These are phyloP conservation scores for Osmozyma mogii DNA, from an alignment of 805 yeast genomes.

Conservation along the genomic window DNA sequence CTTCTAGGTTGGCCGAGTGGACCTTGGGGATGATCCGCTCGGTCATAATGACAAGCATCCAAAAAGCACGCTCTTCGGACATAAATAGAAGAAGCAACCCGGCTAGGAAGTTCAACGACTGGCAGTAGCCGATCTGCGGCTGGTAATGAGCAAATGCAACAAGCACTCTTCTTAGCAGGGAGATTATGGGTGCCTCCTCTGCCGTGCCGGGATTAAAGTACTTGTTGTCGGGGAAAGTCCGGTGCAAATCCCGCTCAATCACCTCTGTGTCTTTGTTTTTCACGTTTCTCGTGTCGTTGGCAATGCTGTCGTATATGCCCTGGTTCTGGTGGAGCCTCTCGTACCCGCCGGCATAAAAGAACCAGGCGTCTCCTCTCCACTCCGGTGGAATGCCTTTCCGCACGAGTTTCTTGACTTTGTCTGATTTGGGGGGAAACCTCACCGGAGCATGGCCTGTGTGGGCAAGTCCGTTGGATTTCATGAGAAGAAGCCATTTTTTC, in stretches of 20 bases:
- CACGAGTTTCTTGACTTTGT: slow-evolving; percentile 70
- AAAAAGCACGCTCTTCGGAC: slow-evolving; percentile 85
- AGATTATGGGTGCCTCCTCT: slow-evolving; percentile 58
- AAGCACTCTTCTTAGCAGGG: slow-evolving; percentile 70
- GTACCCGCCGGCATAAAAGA: slow-evolving; percentile 82
- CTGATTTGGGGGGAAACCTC: slow-evolving; percentile 71
- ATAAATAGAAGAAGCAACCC: slow-evolving; percentile 78
- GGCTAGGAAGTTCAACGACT: slow-evolving; percentile 85
- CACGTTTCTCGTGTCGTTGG: slow-evolving; percentile 45
- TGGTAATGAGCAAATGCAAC: slow-evolving; percentile 77
- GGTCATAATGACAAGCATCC: slow-evolving; percentile 92
- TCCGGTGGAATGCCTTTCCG: slow-evolving; percentile 94
- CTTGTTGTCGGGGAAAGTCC: slow-evolving; percentile 92
- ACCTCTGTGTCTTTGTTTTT: slow-evolving; percentile 79
- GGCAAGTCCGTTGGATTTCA: slow-evolving; percentile 61
- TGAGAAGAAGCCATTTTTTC: slow-evolving; percentile 64
- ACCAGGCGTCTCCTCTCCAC: slow-evolving; percentile 98
- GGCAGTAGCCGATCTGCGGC: slow-evolving; percentile 94
- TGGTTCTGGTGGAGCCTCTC: slow-evolving; percentile 59
- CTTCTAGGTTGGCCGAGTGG: slow-evolving; percentile 84
- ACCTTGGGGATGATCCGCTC: slow-evolving; percentile 83
- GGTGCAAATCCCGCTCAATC: slow-evolving; percentile 84
- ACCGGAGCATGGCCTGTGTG: slow-evolving; percentile 16
- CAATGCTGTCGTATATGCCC: slow-evolving; percentile 68
- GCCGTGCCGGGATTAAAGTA: slow-evolving; percentile 48